Base-by-base conservation (phyloP, 2,329 filamentous ascomycete genomes). In the Xylariaceae sp. region DNA sequence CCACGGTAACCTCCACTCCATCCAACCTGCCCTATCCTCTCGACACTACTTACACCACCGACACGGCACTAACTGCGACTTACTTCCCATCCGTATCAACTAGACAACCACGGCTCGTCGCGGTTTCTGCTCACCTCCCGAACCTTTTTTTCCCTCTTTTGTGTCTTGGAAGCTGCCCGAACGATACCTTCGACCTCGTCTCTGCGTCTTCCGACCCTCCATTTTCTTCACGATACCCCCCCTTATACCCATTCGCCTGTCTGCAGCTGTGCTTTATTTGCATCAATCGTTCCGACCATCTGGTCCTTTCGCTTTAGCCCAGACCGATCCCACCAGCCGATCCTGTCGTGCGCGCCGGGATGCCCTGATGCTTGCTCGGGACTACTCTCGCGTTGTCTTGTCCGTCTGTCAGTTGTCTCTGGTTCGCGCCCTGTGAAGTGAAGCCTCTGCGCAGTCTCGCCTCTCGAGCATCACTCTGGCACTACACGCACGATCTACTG, bases 201-300 rank as follows among this genome's bases (percentile, higher is more conserved):
- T 51, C 55, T 54, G 18, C 37, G 60, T 62, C 53, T 52, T 54
- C 48, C 42, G 55, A 55, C 58, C 44, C 56, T 47, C 58, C 56
- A 60, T 56, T 54, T 64, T 64, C 62, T 67, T 61, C 23, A 63
- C 62, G 66, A 69, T 69, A 68, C 65, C 66, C 67, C 64, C 65
- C 9, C 57, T 69, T 68, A 67, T 65, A 68, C 61, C 67, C 65
- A 62, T 66, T 64, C 66, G 66, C 66, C 64, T 66, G 66, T 64
- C 66, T 63, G 66, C 66, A 66, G 64, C 64, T 68, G 66, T 66
- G 58, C 65, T 68, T 30, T 70, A 67, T 67, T 67, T 63, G 61
- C 66, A 64, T 66, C 67, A 59, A 67, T 63, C 53, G 58, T 60
- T 61, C 59, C 58, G 51, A 42, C 52, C 53, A 52, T 58, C 56